Evolutionary conservation across 2,329 filamentous ascomycete species (phyloP), one percentile per base, ranked within the genome.

Genomic region (Exophiala sp.): DNA sequence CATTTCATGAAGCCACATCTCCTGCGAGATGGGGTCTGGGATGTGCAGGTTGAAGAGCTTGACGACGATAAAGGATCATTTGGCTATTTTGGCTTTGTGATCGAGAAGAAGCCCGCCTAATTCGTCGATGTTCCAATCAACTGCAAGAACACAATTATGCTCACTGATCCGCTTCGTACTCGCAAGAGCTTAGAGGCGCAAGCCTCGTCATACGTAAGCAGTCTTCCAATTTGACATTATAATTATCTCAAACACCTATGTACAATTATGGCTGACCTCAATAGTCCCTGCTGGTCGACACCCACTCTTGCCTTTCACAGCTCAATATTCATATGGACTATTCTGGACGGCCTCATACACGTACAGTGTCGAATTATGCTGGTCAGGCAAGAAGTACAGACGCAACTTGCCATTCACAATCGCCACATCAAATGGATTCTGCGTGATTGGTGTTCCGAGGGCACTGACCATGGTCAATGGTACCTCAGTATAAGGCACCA

Each of bases 1-100:
- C 79, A 81, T 63, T 82, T 82, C 56, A 74, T 82, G 42, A 72
- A 67, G 61, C 75, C 75, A 10, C 64, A 81, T 14, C 63, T 82
- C 14, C 70, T 72, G 21, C 63, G 67, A 7, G 68, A 73, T 2
- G 69, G 69, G 0, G 61, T 73, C 5, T 81, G 77, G 78, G 64
- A 71, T 21, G 47, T 80, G 20, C 62, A 74, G 3, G 65, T 78
- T 53, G 72, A 79, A 45, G 65, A 69, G 8, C 64, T 80, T 3
- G 69, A 68, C 2, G 70, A 65, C 18, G 64, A 64, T 5, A 66
- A 64, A 20, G 72, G 73, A 33, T 70, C 70, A 0, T 78, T 81
- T 56, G 73, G 75, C n/a, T 80, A 81, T 61, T 75, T 71, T 63
- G 75, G 73, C 1, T 79, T 72, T 47, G 56, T 73, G 5, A 64